phyloP scores from a whole-genome alignment of 371 early-diverging fungal genomes.

The Mucor lusitanicus region DNA sequence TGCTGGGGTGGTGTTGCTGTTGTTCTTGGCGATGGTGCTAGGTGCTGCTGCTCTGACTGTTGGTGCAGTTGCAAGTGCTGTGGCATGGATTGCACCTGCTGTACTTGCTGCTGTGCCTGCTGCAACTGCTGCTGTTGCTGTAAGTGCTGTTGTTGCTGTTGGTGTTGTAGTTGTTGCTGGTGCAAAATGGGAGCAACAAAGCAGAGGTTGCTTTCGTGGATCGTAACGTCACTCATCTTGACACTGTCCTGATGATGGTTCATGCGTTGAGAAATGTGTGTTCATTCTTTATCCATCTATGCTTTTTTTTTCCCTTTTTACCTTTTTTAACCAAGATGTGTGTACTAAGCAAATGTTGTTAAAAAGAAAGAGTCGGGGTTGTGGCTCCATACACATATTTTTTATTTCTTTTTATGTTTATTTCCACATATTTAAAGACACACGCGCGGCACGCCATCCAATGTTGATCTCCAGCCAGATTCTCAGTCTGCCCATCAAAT shows the following conservation, averaged over 20 bases:
- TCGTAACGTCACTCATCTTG: neutral
- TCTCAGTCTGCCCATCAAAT: neutral
- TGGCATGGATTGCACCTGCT: neutral
- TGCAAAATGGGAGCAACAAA: constrained; percentile 1
- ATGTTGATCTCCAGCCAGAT: neutral
- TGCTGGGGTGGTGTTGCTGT: neutral
- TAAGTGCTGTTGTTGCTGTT: neutral
- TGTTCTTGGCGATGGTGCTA: too few species aligned
- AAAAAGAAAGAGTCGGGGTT: constrained; percentile 3
- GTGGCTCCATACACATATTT: neutral
- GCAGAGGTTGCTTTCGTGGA: neutral
- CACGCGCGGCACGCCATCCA: neutral
- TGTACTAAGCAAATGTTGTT: neutral
- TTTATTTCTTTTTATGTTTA: constrained; percentile 3
- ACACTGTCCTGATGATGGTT: neutral
- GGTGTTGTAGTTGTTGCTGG: neutral
- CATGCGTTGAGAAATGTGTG: neutral
- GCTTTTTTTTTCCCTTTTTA: neutral
- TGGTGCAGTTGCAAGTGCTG: neutral
- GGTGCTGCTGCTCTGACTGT: neutral
- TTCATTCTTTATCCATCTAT: neutral
- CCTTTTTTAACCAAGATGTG: neutral
- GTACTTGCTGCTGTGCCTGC: neutral
- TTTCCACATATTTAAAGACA: neutral
- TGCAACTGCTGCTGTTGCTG: neutral